Base-by-base conservation (phyloP, 331 rosid genomes). In the Acacia pycnantha region DNA sequence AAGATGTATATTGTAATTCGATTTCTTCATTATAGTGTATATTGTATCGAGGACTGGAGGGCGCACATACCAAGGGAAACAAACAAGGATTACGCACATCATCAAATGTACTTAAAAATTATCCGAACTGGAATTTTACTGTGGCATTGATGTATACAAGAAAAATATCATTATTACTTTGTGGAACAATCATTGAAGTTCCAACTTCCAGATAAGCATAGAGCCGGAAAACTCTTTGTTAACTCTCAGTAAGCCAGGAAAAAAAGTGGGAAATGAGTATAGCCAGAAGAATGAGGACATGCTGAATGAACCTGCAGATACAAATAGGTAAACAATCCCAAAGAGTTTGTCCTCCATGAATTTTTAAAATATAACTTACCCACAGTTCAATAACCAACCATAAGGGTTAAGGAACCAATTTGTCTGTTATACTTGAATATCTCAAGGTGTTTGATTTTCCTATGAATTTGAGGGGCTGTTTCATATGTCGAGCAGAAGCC, bases 401-500 rank as follows among this genome's bases (percentile, higher is more conserved):
- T 19, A 69, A 69, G 74, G 82, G 82, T 62, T 37, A 24, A 40
- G 50, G 40, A 37, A 62, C 8, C 71, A 74, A 74, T 87, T 27
- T 11, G 40, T 84, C 50, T 33, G 65, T 62, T 76, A 67, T 75
- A 54, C 53, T 62, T 70, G 78, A 75, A 82, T 9, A 9, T 75
- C 74, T 79, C 46, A 24, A 73, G 44, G 65, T 33, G 62, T 64
- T 84, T 62, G 41, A 75, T 70, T 87, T 75, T 70, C 59, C 37
- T 27, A 8, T 22, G 21, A 79, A 54, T 58, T 43, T 40, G 74
- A 74, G 77, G 19, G 65, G 77, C 62, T 43, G 18, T 59, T 84
- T 91, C 72, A 93, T 77, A 94, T 84, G 88, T 89, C 94, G 26
- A 94, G 98, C 77, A 94, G 92, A 81, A 92, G 97, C 87, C 93